A percentile compares a stretch with the other conserved stretches of the same genome.
Evolutionary conservation across 495 filamentous ascomycete genomes (phyloP).

Genomic region (Chaetomium tenue): DNA sequence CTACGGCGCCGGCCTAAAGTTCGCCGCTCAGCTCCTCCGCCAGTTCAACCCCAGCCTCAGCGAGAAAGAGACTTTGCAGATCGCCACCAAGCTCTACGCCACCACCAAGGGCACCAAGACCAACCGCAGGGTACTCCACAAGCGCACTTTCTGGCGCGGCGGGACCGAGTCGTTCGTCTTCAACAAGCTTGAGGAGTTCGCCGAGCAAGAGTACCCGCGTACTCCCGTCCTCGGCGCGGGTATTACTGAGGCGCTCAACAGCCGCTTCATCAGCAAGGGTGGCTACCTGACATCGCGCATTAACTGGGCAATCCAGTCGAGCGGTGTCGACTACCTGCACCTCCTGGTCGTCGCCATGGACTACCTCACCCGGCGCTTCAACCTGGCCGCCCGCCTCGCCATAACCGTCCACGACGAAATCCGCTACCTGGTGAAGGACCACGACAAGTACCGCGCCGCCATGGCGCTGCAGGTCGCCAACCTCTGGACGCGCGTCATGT

Average conservation of each 20-base stretch:
- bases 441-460: conserved; percentile 82
- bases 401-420: conserved; percentile 99
- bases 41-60: conserved; percentile 87
- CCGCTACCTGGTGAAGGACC: conserved; percentile 80
- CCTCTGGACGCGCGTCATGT: conserved; percentile 96
- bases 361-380: conserved; percentile 83
- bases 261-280: conserved; percentile 80
- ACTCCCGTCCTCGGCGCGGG: conserved; percentile 95
- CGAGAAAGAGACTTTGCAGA: conserved; percentile 70
- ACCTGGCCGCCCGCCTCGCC: conserved; percentile 76
- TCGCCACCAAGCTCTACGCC: conserved; percentile 76
- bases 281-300: conserved; percentile 94
- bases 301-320: conserved; percentile 99
- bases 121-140: conserved; percentile 62
- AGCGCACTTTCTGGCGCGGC: conserved; percentile 87
- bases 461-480: conserved; percentile 94
- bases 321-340: conserved; percentile 95
- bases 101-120: conserved; percentile 85
- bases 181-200: conserved; percentile 96
- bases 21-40: conserved; percentile 81
- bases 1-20: conserved; percentile 92
- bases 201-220: conserved; percentile 84
- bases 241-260: conserved; percentile 92
- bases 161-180: conserved; percentile 98
- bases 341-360: conserved; percentile 94